Conservation (phyloP, 495 filamentous ascomycete genomes). For the Aspergillus campestris region DNA sequence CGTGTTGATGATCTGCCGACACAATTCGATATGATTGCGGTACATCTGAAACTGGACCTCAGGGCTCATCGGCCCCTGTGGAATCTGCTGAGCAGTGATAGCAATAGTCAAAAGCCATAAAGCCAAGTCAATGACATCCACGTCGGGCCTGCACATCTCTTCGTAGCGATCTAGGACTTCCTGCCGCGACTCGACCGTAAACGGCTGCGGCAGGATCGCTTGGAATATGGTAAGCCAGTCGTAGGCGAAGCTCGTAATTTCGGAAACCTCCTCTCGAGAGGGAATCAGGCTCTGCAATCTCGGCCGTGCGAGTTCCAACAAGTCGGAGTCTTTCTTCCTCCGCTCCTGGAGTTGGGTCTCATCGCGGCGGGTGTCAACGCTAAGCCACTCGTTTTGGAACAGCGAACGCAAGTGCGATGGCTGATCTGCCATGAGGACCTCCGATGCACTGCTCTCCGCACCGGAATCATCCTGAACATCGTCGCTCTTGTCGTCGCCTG, state of each 20-base stretch:
- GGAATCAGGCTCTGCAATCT: constrained; percentile 17
- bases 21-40: constrained; percentile 2
- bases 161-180: constrained; percentile 15
- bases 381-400: constrained; percentile 25
- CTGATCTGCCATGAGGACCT: constrained; percentile 9
- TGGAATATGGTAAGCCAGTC: constrained; percentile 16
- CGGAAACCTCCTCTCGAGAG: constrained; percentile 9
- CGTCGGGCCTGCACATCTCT: constrained; percentile 11
- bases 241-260: constrained; percentile 6
- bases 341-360: constrained; percentile 4
- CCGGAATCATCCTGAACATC: constrained; percentile 1
- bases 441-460: constrained; percentile 9
- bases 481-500: neutral
- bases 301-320: constrained; percentile 5
- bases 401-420: constrained; percentile 18
- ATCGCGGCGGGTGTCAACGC: constrained; percentile 4
- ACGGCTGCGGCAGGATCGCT: constrained; percentile 13
- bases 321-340: constrained; percentile 2
- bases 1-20: constrained; percentile 10
- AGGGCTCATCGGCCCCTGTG: neutral
- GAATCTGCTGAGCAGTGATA: constrained; percentile 16
- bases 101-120: constrained; percentile 18
- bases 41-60: neutral
- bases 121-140: constrained; percentile 14
- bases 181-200: constrained; percentile 4